A percentile compares a stretch with the other conserved stretches of the same genome.
Evolutionary conservation across 768 basidiomycete species (phyloP).

Genomic region (Leucocoprinus leucothites): DNA sequence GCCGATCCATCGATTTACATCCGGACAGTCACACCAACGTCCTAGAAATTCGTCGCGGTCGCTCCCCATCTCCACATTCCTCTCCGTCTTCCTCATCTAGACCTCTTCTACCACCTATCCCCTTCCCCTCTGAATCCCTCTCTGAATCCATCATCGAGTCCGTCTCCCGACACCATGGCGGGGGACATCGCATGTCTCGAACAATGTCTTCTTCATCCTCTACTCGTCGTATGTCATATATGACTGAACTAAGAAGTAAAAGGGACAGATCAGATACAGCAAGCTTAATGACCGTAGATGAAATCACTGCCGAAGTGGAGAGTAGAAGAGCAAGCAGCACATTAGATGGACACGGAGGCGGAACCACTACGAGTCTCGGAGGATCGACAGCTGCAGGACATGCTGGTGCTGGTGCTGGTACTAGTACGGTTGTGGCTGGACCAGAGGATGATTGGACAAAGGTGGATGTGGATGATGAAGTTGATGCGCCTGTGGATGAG

Average conservation of each 20-base stretch:
- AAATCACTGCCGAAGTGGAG: constrained; percentile 95
- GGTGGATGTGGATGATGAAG: constrained; percentile 49
- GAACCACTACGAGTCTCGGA: not conserved
- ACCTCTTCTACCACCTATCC: constrained; percentile 73
- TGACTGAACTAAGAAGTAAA: constrained; percentile 78
- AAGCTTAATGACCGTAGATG: constrained; percentile 92
- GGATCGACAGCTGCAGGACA: not conserved
- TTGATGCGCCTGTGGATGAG: constrained; percentile 30
- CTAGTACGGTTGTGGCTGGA: constrained; percentile 13
- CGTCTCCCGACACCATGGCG: constrained; percentile 39
- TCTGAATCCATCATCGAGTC: constrained; percentile 69
- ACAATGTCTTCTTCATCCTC: constrained; percentile 51
- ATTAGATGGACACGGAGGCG: constrained; percentile 24
- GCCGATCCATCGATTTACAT: constrained; percentile 59
- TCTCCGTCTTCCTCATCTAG: not conserved
- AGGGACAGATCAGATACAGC: constrained; percentile 87
- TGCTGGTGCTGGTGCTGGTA: not conserved
- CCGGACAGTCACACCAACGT: constrained; percentile 32
- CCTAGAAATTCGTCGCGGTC: too few species aligned
- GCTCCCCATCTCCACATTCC: too few species aligned
- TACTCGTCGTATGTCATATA: constrained; percentile 62
- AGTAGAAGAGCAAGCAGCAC: constrained; percentile 57
- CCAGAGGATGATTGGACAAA: constrained; percentile 72
- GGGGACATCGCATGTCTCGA: constrained; percentile 31
- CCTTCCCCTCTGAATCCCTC: constrained; percentile 74